phyloP scores from a whole-genome alignment of 2,329 filamentous ascomycete genomes.

The Aspergillus ibericus region DNA sequence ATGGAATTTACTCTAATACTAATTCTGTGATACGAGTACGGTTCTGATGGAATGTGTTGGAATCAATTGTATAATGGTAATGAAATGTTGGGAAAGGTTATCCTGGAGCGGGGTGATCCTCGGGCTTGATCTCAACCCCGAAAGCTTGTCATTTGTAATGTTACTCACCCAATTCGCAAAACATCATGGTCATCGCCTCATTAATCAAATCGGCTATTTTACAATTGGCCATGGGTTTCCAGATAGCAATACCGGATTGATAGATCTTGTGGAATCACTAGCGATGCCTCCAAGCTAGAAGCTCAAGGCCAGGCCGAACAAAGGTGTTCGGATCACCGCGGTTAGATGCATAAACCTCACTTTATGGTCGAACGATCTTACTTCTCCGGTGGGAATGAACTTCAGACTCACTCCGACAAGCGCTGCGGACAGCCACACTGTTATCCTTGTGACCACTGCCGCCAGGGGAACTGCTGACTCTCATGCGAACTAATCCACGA shows the following conservation, averaged over 20 bases:
- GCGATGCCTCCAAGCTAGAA: constrained; percentile 5
- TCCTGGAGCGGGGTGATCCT: neutral
- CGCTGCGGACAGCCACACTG: constrained; percentile 48
- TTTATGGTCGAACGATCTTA: neutral
- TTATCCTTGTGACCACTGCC: constrained; percentile 52
- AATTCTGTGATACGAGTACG: neutral
- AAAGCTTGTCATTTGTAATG: neutral
- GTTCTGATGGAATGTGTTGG: neutral
- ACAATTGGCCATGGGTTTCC: no score
- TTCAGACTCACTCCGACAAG: constrained; percentile 42
- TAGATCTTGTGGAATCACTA: constrained; percentile 4
- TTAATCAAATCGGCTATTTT: neutral
- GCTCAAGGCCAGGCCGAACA: neutral
- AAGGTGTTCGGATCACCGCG: neutral
- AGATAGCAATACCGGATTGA: no score
- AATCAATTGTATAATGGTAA: neutral
- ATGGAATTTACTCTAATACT: no score
- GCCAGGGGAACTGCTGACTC: constrained; percentile 23
- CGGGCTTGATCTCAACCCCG: neutral
- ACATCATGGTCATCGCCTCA: neutral
- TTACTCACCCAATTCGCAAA: neutral
- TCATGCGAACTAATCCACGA: constrained; percentile 34
- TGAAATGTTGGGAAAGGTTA: neutral
- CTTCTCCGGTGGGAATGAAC: constrained; percentile 38
- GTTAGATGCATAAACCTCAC: neutral